Conservation (phyloP, 768 basidiomycete species). For the Termitomyces titanicus region DNA sequence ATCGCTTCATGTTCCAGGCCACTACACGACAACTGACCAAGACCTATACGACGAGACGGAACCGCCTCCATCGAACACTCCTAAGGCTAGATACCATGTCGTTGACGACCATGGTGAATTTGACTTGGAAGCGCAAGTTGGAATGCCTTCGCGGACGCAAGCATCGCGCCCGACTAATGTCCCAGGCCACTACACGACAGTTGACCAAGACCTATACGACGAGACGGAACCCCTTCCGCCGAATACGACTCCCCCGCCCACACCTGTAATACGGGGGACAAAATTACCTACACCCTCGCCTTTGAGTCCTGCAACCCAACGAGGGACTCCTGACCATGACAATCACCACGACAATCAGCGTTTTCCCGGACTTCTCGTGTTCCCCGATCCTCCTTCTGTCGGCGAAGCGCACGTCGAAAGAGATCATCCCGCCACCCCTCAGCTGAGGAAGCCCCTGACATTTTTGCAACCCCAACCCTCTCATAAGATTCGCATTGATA, state of each 20-base stretch:
- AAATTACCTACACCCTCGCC: background rate
- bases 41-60: background rate
- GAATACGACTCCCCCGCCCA: background rate
- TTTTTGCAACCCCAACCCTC: background rate
- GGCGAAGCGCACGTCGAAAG: background rate
- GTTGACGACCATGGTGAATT: no score
- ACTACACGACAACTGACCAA: background rate
- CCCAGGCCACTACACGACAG: background rate
- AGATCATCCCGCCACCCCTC: background rate
- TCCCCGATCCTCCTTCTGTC: background rate
- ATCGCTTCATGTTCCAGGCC: background rate
- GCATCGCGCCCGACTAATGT: background rate
- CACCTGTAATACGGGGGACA: background rate
- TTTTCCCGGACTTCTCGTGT: background rate
- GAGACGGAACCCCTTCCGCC: constrained; percentile 6
- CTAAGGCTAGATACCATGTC: no score
- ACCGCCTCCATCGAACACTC: background rate
- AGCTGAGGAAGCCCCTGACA: background rate
- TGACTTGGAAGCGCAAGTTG: background rate
- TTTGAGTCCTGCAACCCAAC: background rate
- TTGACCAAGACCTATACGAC: background rate
- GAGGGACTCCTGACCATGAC: background rate
- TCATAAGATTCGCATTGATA: background rate
- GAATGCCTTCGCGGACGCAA: background rate
- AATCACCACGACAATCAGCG: background rate